Evolutionary conservation across 2,329 filamentous ascomycete genomes (phyloP).

Genomic region (Colletotrichum truncatum): DNA sequence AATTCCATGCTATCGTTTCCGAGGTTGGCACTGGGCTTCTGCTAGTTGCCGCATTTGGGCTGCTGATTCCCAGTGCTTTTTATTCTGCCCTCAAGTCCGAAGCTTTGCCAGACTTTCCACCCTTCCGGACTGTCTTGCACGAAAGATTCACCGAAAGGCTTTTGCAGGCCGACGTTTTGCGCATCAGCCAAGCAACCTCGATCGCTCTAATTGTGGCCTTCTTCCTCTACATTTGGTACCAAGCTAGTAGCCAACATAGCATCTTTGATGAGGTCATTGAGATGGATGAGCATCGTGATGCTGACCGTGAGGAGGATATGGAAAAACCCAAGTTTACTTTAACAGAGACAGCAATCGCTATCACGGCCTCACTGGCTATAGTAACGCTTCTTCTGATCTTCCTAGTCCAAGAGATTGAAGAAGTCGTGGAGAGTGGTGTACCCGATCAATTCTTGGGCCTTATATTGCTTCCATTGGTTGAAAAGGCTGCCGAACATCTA

Average conservation of each 20-base stretch:
- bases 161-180: slow-evolving; percentile 58
- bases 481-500: slow-evolving; percentile 76
- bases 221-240: slow-evolving; percentile 65
- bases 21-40: slow-evolving; percentile 74
- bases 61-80: slow-evolving; percentile 45
- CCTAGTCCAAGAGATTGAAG: slow-evolving; percentile 72
- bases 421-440: slow-evolving; percentile 47
- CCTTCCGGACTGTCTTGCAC: slow-evolving; percentile 32
- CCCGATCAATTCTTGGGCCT: slow-evolving; percentile 54
- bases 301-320: slow-evolving; percentile 65
- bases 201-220: slow-evolving; percentile 71
- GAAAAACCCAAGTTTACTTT: slow-evolving; percentile 72
- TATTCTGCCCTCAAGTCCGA: slow-evolving; percentile 46
- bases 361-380: slow-evolving; percentile 63
- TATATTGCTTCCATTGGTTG: slow-evolving; percentile 73
- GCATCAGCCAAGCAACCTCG: slow-evolving; percentile 70
- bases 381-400: slow-evolving; percentile 74
- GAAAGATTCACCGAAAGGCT: slow-evolving; percentile 42
- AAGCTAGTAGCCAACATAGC: slow-evolving; percentile 71
- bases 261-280: slow-evolving; percentile 68
- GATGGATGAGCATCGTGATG: slow-evolving; percentile 59
- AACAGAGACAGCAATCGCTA: slow-evolving; percentile 68
- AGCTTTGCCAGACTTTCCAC: slow-evolving; percentile 33
- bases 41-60: slow-evolving; percentile 62
- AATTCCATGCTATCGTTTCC: slow-evolving; percentile 72